Base-by-base conservation (phyloP, 805 yeast species). In the Cyberlindnera mrakii region DNA sequence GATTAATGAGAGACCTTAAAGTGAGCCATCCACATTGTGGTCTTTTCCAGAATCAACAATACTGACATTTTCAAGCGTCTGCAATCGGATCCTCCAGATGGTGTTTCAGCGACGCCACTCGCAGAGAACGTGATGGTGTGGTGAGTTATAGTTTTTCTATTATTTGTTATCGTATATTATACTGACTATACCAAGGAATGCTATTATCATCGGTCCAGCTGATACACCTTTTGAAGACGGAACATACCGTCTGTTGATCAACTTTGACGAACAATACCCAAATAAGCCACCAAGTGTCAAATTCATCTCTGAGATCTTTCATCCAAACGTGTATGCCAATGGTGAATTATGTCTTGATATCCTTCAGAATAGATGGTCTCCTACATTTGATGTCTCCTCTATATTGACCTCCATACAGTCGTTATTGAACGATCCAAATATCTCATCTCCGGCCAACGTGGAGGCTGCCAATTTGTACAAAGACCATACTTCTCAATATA, bases 221-320 rank as follows among this genome's bases (percentile, higher is more conserved):
- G 97, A 89, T 51, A 93, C 99, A 0, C 98, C 99, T 3, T 93
- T 88, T 60, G 99, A 93, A 63, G 99, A 93, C 60, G 99, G 99
- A 13, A 93, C 98, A 0, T 93, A 93, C 65, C 75, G 95, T 46
- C 71, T 93, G 47, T 74, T 80, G 42, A 65, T 93, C 53, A 91
- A 86, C 55, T 93, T 93, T 61, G 96, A 89, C 61, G 99, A 93
- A 67, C 96, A 89, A 59, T 93, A 93, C 58, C 99, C 99, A 4
- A 90, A 91, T 58, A 93, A 93, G 58, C 98, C 99, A 18, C 99
- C 99, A 2, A 71, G 76, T 44, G 99, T 93, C 36, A 84, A 86
- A 61, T 93, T 93, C 62, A 70, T 90, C 33, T 82, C 91, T 48
- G 91, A 86, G 56, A 93, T 93, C 96, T 93, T 93, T 64, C 99